These are phyloP conservation scores for Encephalitozoon intestinalis DNA, from an alignment of 371 early-diverging fungal genomes.

Conservation along the genomic window DNA sequence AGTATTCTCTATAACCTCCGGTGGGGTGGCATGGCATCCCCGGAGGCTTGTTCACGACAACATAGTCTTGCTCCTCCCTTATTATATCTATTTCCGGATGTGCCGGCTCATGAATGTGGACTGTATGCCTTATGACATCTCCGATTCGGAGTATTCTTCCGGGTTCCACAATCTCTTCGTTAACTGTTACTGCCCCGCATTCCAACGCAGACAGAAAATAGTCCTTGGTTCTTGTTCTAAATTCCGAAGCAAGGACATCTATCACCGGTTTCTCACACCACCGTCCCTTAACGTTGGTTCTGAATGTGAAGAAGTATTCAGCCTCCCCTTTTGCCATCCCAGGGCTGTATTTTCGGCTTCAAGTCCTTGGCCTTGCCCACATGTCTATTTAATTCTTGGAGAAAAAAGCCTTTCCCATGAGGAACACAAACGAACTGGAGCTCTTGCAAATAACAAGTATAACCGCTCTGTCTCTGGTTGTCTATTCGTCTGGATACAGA, in stretches of 20 bases:
- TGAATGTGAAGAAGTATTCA: slow-evolving; percentile 54
- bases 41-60: slow-evolving; percentile 61
- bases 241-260: slow-evolving; percentile 57
- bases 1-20: slow-evolving; percentile 56
- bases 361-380: not conserved
- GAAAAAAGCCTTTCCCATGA: not conserved
- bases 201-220: slow-evolving; percentile 58
- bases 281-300: slow-evolving; percentile 57
- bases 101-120: slow-evolving; percentile 60
- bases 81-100: slow-evolving; percentile 51
- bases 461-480: not conserved
- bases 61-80: slow-evolving; percentile 43
- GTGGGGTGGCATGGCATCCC: slow-evolving; percentile 62
- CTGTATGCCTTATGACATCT: slow-evolving; percentile 59
- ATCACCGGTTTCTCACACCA: slow-evolving; percentile 56
- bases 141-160: slow-evolving; percentile 43
- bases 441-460: slow-evolving; percentile 11
- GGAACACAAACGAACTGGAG: slow-evolving; percentile 7
- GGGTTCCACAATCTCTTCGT: slow-evolving; percentile 39
- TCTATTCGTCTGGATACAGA: slow-evolving; percentile 4
- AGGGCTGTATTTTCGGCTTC: slow-evolving; percentile 68
- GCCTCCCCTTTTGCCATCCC: slow-evolving; percentile 47
- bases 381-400: not conserved
- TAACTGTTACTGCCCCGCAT: slow-evolving; percentile 58
- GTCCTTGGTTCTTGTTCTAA: slow-evolving; percentile 40